Percentiles rank a stretch among this genome's conserved stretches.
phyloP scores from a whole-genome alignment of 768 basidiomycete genomes.

The Coprinopsis strossmayeri region DNA sequence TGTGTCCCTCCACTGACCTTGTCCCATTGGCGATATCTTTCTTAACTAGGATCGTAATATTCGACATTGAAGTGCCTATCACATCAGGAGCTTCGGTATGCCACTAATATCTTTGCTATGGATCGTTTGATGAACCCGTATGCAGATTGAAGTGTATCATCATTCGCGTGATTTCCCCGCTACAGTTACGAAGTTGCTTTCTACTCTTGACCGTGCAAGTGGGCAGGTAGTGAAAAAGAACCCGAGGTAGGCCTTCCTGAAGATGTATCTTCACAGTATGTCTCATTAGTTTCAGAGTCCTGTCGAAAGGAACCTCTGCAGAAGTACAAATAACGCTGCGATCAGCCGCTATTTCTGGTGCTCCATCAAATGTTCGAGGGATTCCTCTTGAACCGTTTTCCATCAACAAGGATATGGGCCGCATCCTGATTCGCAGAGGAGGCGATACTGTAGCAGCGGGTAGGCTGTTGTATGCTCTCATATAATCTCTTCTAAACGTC shows the following conservation, averaged over 20 bases:
- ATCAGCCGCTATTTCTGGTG: constrained; percentile 41
- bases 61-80: constrained; percentile 88
- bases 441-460: constrained; percentile 96
- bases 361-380: constrained; percentile 37
- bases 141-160: constrained; percentile 87
- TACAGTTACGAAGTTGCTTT: constrained; percentile 73
- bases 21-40: constrained; percentile 77
- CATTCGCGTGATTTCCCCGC: constrained; percentile 93
- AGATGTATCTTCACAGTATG: neutral
- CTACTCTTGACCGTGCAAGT: constrained; percentile 70
- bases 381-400: constrained; percentile 86
- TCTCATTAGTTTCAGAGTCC: constrained; percentile 44
- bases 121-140: constrained; percentile 2
- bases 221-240: constrained; percentile 70
- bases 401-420: constrained; percentile 92
- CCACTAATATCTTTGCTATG: neutral
- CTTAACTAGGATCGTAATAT: constrained; percentile 84
- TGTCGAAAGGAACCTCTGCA: constrained; percentile 81
- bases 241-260: constrained; percentile 56
- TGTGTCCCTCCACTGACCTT: constrained; percentile 67
- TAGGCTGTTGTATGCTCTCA: constrained; percentile 21
- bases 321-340: constrained; percentile 81
- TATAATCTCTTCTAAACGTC: neutral
- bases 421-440: constrained; percentile 77
- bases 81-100: constrained; percentile 79